These are phyloP conservation scores for Plasmodium cynomolgi DNA, from an alignment of 169 alveolate species.

Conservation along the genomic window DNA sequence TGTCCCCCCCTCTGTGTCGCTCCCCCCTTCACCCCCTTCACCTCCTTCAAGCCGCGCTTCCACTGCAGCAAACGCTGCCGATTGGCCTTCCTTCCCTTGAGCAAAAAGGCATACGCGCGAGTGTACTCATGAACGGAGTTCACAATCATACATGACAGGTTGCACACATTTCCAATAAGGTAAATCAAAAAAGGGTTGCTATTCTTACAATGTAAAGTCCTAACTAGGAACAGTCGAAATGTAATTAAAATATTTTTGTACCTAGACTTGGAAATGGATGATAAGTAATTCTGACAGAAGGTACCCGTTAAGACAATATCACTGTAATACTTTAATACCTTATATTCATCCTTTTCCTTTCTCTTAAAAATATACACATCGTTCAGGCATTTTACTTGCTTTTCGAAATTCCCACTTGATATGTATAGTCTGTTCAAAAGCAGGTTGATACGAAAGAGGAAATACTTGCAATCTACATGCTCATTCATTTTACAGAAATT, in stretches of 20 bases:
- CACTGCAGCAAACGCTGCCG: neutral
- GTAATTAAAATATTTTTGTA: conserved; percentile 45
- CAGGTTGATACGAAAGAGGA: conserved; percentile 31
- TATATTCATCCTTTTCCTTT: conserved; percentile 64
- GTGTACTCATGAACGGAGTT: conserved; percentile 65
- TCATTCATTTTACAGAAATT: conserved; percentile 16
- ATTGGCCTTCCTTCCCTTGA: conserved; percentile 13
- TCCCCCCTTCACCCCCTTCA: neutral
- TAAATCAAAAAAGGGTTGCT: conserved; percentile 47
- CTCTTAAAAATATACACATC: conserved; percentile 35
- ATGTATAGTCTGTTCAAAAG: conserved; percentile 40
- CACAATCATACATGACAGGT: conserved; percentile 33
- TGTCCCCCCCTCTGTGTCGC: neutral
- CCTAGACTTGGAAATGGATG: conserved; percentile 55
- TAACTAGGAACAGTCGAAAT: conserved; percentile 52
- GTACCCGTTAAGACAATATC: conserved; percentile 52
- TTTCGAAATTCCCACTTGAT: conserved; percentile 52
- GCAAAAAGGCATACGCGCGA: conserved; percentile 53
- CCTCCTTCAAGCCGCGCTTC: neutral
- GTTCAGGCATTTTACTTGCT: conserved; percentile 42
- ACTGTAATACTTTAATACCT: conserved; percentile 42
- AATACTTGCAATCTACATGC: conserved; percentile 49
- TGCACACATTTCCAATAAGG: conserved; percentile 53
- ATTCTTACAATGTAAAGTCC: conserved; percentile 33
- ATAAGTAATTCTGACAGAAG: conserved; percentile 40